Conservation (phyloP, 495 filamentous ascomycete genomes). For the Aspergillus sclerotioniger region DNA sequence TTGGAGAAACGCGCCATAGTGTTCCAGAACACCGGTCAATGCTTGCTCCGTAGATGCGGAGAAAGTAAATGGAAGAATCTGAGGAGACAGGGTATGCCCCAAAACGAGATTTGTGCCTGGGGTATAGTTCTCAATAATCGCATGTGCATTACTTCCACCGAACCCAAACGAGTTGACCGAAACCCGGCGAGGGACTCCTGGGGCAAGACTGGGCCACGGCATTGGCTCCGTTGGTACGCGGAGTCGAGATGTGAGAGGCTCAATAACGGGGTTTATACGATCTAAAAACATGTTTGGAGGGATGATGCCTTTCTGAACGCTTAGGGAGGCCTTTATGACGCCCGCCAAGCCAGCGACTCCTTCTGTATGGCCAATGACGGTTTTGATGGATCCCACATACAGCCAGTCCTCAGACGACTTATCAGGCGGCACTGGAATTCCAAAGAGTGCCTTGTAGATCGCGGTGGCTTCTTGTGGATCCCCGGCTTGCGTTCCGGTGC, state of each 20-base stretch:
- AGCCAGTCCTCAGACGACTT: conserved; percentile 11
- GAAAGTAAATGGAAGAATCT: conserved; percentile 24
- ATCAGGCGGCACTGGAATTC: not conserved
- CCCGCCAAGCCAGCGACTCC: conserved; percentile 59
- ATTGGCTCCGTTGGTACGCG: conserved; percentile 18
- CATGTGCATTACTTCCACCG: conserved; percentile 64
- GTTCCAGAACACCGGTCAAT: conserved; percentile 21
- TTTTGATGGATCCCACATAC: conserved; percentile 52
- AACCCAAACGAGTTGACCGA: conserved; percentile 54
- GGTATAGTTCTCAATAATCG: conserved; percentile 49
- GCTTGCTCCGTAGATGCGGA: conserved; percentile 25
- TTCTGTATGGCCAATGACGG: conserved; percentile 53
- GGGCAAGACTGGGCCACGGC: conserved; percentile 17
- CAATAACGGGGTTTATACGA: conserved; percentile 44
- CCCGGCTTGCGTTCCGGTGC: conserved; percentile 9
- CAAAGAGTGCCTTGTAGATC: conserved; percentile 1
- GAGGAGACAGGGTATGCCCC: not conserved
- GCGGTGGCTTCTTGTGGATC: conserved; percentile 10
- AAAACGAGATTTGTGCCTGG: too few species aligned
- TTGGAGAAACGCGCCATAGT: not conserved
- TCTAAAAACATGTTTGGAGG: conserved; percentile 60
- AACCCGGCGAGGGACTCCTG: conserved; percentile 26
- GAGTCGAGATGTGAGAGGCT: not conserved
- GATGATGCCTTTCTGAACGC: conserved; percentile 50
- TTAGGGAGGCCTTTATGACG: conserved; percentile 30